Conservation (phyloP, 2,329 filamentous ascomycete genomes). For the Elsinoe fawcettii region DNA sequence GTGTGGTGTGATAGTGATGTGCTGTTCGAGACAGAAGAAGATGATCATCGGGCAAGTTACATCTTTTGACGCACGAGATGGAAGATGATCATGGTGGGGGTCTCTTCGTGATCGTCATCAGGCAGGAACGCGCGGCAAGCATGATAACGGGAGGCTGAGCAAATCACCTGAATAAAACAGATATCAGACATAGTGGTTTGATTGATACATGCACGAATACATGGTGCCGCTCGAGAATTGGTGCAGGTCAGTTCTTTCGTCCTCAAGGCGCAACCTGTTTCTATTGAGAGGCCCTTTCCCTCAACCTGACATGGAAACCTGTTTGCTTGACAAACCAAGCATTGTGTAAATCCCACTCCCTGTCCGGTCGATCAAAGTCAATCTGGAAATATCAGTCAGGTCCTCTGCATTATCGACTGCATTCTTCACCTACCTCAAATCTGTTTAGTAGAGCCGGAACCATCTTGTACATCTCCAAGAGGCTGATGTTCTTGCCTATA, state of each 20-base stretch:
- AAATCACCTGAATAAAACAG: no score
- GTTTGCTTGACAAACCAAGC: conserved; percentile 1
- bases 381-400: background rate
- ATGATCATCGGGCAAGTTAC: no score
- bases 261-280: no score
- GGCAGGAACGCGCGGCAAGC: no score
- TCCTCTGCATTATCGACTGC: background rate
- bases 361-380: background rate
- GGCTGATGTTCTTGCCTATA: conserved; percentile 44
- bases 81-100: no score
- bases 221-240: no score
- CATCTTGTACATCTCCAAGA: conserved; percentile 46
- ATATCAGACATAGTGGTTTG: no score
- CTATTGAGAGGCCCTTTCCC: background rate
- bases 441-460: background rate
- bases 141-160: no score
- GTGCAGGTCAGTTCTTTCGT: no score
- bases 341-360: conserved; percentile 1
- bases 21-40: background rate
- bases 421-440: background rate
- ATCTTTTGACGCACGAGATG: no score
- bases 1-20: background rate
- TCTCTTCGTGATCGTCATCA: no score
- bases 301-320: background rate
- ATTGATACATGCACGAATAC: no score